These are phyloP conservation scores for Brassica nigra DNA, from an alignment of 345 rosid species.

Conservation along the genomic window DNA sequence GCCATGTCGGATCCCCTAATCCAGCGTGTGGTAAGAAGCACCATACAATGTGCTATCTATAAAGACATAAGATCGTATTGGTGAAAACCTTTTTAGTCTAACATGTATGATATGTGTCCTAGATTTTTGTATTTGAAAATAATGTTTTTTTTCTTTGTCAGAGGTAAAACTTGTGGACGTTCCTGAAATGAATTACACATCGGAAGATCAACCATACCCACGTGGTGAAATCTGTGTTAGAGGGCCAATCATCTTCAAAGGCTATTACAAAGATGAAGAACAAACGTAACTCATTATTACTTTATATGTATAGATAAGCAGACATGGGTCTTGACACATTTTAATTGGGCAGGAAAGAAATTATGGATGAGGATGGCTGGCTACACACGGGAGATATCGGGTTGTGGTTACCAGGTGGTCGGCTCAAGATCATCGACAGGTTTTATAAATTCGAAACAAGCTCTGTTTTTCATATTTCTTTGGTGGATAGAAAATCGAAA, in stretches of 20 bases:
- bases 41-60: background rate
- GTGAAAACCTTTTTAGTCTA: background rate
- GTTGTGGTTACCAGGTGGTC: constrained; percentile 87
- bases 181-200: constrained; percentile 93
- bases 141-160: constrained; percentile 29
- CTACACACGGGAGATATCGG: constrained; percentile 95
- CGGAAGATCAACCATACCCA: constrained; percentile 87
- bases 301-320: background rate
- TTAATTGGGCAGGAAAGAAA: constrained; percentile 70
- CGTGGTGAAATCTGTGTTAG: constrained; percentile 93
- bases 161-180: constrained; percentile 91
- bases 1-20: constrained; percentile 90
- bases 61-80: constrained; percentile 11
- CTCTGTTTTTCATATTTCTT: background rate
- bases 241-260: constrained; percentile 81
- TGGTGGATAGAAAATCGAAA: background rate
- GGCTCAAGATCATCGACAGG: constrained; percentile 93
- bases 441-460: constrained; percentile 23
- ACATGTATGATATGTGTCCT: constrained; percentile 2
- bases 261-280: constrained; percentile 82
- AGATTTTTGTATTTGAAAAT: constrained; percentile 19
- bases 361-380: constrained; percentile 82
- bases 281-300: constrained; percentile 57
- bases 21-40: constrained; percentile 69
- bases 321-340: constrained; percentile 24